Evolutionary conservation across 805 yeast species (phyloP), one percentile per base, ranked within the genome.

Genomic region (Ogataea saltuana): DNA sequence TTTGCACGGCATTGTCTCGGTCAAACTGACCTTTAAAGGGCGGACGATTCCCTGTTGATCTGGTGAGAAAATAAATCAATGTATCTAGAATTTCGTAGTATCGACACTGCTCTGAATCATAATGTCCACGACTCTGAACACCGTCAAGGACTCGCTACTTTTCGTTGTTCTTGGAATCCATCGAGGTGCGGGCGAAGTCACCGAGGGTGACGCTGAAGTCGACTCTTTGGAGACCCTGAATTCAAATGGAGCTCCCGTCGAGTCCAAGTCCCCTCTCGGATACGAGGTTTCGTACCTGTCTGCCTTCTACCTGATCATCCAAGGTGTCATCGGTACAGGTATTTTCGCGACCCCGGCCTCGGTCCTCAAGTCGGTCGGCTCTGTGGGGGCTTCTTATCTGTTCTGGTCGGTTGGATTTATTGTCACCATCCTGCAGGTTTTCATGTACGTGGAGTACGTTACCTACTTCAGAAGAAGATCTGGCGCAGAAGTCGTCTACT

Each of bases 401-500:
- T 54, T 72, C n/a, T 72, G 76, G 76, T 51, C 66, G 2, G 53
- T 58, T 17, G 72, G 76, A 10, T 70, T 64, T 45, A 35, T 71
- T 23, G 65, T 72, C 39, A 65, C 73, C 5, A 41, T 70, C 13
- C 58, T 67, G 23, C 66, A 67, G 35, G 55, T 69, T 23, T 55
- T 58, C 30, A 63, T 71, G 23, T 70, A 69, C 49, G 62, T 71
- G 29, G 75, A 72, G 47, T 72, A 58, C 49, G 69, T 67, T 22
- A 63, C 70, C 4, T 72, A 72, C 48, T 70, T 60, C 46, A 69
- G 71, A 13, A 66, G 66, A 48, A 77, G 84, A 66, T 85, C 86
- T 56, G 95, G 95, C 52, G 96, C 93, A 53, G 95, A 87, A 59
- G 85, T 85, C 65, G 85, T 84, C 56, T 87, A 87, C 60, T 66